Evolutionary conservation across 2,329 filamentous ascomycete species (phyloP).

Genomic region (Fusarium bulbicola): DNA sequence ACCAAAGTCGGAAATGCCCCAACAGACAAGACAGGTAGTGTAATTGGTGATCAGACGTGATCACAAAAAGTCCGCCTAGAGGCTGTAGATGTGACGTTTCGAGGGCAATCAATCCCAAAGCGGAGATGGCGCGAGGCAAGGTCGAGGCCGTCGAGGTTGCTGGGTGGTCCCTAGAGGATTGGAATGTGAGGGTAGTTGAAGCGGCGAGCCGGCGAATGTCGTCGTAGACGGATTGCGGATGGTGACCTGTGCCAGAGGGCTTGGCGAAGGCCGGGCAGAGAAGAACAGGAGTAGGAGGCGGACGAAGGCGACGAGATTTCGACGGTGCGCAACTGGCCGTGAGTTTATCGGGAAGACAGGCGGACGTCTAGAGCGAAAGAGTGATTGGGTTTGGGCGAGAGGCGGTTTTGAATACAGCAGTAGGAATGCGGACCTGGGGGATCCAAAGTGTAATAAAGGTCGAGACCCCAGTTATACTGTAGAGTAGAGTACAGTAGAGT

Average conservation of each 20-base stretch:
- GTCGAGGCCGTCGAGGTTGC: constrained; percentile 31
- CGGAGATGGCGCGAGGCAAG: constrained; percentile 29
- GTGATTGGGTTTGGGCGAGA: constrained; percentile 22
- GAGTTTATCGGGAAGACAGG: constrained; percentile 33
- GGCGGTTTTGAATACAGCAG: constrained; percentile 13
- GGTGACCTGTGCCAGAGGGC: constrained; percentile 27
- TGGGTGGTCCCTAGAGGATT: constrained; percentile 26
- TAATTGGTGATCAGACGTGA: constrained; percentile 20
- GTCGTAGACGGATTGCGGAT: constrained; percentile 35
- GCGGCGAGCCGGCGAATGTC: constrained; percentile 33
- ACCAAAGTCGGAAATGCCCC: constrained; percentile 13
- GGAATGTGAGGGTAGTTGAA: constrained; percentile 39
- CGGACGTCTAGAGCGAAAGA: constrained; percentile 17
- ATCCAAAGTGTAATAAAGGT: constrained; percentile 40
- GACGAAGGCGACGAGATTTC: constrained; percentile 35
- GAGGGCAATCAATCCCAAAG: constrained; percentile 32
- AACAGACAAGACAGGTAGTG: constrained; percentile 17
- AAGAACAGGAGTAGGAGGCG: constrained; percentile 1
- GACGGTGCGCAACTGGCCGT: constrained; percentile 33
- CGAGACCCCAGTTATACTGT: constrained; percentile 19
- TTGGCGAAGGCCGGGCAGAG: constrained; percentile 28
- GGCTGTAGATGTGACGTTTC: constrained; percentile 27
- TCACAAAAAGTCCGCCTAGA: constrained; percentile 12
- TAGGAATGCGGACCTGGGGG: constrained; percentile 39
- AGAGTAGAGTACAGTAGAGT: not conserved